Evolutionary conservation across 163 green algal species (phyloP), one percentile per base, ranked within the genome.

Genomic region (Prototheca stagnorum): DNA sequence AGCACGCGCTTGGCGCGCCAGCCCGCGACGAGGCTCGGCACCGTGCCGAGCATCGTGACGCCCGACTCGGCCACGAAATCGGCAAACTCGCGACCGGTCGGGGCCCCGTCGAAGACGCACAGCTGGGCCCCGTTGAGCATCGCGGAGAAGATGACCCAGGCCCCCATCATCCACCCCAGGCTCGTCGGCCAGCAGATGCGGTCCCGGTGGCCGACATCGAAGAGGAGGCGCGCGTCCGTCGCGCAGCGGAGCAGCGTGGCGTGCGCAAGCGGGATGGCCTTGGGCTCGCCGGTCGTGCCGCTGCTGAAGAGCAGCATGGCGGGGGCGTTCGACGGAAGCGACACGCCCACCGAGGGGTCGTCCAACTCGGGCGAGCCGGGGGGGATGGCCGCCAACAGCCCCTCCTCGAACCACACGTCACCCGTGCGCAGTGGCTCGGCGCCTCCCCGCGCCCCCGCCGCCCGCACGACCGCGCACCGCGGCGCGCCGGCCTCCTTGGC

Each of bases 141-240:
- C 20, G 64, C 49, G 5, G 71, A 45, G 55, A 85, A 95, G 3
- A 94, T 43, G 22, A 95, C 72, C 75, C 77, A 96, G 1, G 86
- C 83, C 0, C 86, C 86, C 86, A 96, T 96, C 85, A 95, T 95
- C 83, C 84, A 93, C 7, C 85, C 86, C 25, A 96, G 64, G 53
- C 70, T 88, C 35, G 85, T 95, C 16, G 86, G 86, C 86, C 86
- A 96, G 25, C 55, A 66, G 26, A 92, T 67, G 16, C 84, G 70
- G 39, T 81, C 69, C 1, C 76, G 67, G 2, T 28, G 43, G 24
- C 62, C 54, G 36, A 94, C 60, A 39, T 90, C 75, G 44, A 84
- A 77, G 39, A 86, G 67, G 15, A 78, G 74, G 70, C 67, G 87
- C 15, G 64, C 80, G 51, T 93, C 78, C 15, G 72, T 62, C 4